Evolutionary conservation across 257 asterid species (phyloP).

Genomic region (Echites panduratus): DNA sequence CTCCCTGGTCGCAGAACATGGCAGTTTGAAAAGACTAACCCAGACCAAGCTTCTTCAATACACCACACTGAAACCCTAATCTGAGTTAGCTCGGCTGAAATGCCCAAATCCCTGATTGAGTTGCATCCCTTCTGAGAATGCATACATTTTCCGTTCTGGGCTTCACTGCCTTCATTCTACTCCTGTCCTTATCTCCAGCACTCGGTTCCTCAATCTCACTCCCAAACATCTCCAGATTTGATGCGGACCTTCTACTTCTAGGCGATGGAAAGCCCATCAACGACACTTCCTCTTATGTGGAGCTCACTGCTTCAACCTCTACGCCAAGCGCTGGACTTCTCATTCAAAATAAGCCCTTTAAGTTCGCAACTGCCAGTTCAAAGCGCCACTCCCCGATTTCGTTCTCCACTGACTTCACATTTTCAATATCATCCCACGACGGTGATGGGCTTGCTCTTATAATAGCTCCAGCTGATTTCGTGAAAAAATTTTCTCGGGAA

Average conservation of each 20-base stretch:
- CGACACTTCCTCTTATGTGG: slow-evolving; percentile 30
- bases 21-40: not conserved
- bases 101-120: not conserved
- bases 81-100: not conserved
- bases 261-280: slow-evolving; percentile 53
- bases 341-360: slow-evolving; percentile 49
- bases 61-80: not conserved
- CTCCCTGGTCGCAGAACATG: not conserved
- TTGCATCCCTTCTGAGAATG: not conserved
- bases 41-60: not conserved
- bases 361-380: slow-evolving; percentile 20
- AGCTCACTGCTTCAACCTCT: slow-evolving; percentile 48
- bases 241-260: slow-evolving; percentile 37
- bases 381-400: slow-evolving; percentile 37
- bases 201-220: slow-evolving; percentile 36
- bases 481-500: slow-evolving; percentile 25
- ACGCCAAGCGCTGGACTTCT: slow-evolving; percentile 56
- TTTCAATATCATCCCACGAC: slow-evolving; percentile 52
- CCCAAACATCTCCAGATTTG: slow-evolving; percentile 38
- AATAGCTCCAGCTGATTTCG: slow-evolving; percentile 37
- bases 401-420: slow-evolving; percentile 67
- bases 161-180: slow-evolving; percentile 13
- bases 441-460: slow-evolving; percentile 66
- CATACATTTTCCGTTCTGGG: slow-evolving; percentile 3
- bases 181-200: slow-evolving; percentile 21